These are phyloP conservation scores for Candida sp. DNA, from an alignment of 1,139 yeast genomes.

Conservation along the genomic window DNA sequence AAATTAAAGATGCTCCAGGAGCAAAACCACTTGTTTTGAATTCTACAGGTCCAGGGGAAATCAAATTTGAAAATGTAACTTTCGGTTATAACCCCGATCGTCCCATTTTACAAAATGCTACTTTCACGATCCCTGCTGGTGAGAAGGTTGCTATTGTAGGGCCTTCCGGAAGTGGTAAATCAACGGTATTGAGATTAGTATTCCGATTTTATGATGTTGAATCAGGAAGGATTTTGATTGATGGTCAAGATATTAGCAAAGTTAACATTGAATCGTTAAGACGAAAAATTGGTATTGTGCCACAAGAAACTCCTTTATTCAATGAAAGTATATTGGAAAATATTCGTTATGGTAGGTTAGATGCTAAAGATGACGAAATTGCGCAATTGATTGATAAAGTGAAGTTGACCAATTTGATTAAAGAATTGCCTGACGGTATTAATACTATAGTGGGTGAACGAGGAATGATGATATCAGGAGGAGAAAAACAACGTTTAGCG, in stretches of 20 bases:
- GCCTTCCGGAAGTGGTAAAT: slow-evolving; percentile 94
- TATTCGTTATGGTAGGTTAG: slow-evolving; percentile 79
- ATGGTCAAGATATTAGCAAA: slow-evolving; percentile 83
- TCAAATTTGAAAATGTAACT: slow-evolving; percentile 84
- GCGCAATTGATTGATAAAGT: slow-evolving; percentile 62
- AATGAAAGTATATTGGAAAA: slow-evolving; percentile 89
- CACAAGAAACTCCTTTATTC: slow-evolving; percentile 96
- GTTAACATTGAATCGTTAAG: slow-evolving; percentile 78
- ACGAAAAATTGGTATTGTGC: slow-evolving; percentile 82
- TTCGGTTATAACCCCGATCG: slow-evolving; percentile 91
- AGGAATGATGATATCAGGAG: slow-evolving; percentile 98
- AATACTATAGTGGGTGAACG: slow-evolving; percentile 96
- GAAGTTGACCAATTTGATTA: slow-evolving; percentile 59
- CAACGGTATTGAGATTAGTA: slow-evolving; percentile 79
- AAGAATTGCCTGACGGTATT: slow-evolving; percentile 77
- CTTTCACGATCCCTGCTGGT: slow-evolving; percentile 89
- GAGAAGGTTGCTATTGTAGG: slow-evolving; percentile 91
- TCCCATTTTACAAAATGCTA: slow-evolving; percentile 77
- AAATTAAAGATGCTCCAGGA: slow-evolving; percentile 55
- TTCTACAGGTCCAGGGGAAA: slow-evolving; percentile 57
- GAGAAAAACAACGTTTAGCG: slow-evolving; percentile 95
- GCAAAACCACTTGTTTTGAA: slow-evolving; percentile 58
- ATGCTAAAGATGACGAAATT: slow-evolving; percentile 75
- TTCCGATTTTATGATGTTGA: slow-evolving; percentile 88
- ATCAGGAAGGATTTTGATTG: slow-evolving; percentile 75